Evolutionary conservation across 768 basidiomycete species (phyloP).

Genomic region (Lentinula detonsa): DNA sequence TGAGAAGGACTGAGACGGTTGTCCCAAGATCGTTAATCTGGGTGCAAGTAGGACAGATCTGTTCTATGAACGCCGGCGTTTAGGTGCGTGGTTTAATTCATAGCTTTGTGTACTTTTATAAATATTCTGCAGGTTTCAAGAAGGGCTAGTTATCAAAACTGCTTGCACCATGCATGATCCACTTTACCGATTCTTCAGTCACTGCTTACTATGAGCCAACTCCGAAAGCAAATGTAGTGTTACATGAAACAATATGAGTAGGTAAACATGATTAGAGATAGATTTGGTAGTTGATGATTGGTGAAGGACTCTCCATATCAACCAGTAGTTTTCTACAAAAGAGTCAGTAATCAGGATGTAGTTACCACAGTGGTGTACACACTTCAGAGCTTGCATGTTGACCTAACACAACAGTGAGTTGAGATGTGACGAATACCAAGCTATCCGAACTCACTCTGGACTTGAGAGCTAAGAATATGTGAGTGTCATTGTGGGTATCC

Average conservation of each 20-base stretch:
- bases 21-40: slow-evolving; percentile 97
- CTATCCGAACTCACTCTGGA: slow-evolving; percentile 47
- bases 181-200: no score
- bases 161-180: no score
- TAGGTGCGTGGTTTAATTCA: slow-evolving; percentile 43
- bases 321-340: slow-evolving; percentile 21
- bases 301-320: slow-evolving; percentile 38
- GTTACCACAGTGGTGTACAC: slow-evolving; percentile 15
- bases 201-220: no score
- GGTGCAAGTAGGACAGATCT: slow-evolving; percentile 89
- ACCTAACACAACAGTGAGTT: slow-evolving; percentile 34
- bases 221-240: no score
- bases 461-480: slow-evolving; percentile 88
- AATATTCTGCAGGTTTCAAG: slow-evolving; percentile 52
- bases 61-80: slow-evolving; percentile 84
- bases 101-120: not conserved
- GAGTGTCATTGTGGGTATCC: slow-evolving; percentile 77
- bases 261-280: not conserved
- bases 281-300: slow-evolving; percentile 11
- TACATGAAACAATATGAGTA: not conserved
- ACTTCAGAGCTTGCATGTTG: slow-evolving; percentile 73
- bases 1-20: slow-evolving; percentile 97
- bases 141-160: slow-evolving; percentile 35
- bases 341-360: slow-evolving; percentile 7
- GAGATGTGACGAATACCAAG: not conserved